These are phyloP conservation scores for Penicillium brevicompactum DNA, from an alignment of 2,329 filamentous ascomycete genomes.

Conservation along the genomic window DNA sequence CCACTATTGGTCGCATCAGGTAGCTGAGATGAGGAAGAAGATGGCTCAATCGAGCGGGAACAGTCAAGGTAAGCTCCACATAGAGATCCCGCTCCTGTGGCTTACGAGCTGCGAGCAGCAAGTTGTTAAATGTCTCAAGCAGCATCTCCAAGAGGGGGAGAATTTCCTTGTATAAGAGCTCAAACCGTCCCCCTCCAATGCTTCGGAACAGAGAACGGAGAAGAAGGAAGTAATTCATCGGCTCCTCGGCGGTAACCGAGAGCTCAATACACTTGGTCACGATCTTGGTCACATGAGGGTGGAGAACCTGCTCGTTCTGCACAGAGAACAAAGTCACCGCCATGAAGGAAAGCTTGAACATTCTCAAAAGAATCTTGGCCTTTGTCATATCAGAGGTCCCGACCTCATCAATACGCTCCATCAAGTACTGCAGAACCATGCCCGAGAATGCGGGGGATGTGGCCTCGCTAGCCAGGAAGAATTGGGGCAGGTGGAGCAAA, in stretches of 20 bases:
- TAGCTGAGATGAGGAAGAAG: conserved; percentile 93
- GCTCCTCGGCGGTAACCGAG: conserved; percentile 92
- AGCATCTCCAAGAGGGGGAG: conserved; percentile 95
- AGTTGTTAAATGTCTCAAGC: conserved; percentile 92
- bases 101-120: conserved; percentile 86
- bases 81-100: conserved; percentile 91
- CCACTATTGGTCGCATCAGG: conserved; percentile 95
- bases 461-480: conserved; percentile 97
- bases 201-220: conserved; percentile 90
- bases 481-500: conserved; percentile 92
- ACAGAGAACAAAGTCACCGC: conserved; percentile 92
- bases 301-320: conserved; percentile 92
- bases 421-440: conserved; percentile 95
- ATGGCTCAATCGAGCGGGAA: conserved; percentile 91
- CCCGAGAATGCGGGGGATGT: conserved; percentile 97
- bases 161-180: conserved; percentile 98
- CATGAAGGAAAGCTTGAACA: conserved; percentile 99
- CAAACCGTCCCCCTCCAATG: conserved; percentile 95
- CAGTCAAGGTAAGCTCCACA: conserved; percentile 93
- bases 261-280: conserved; percentile 96
- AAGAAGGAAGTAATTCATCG: conserved; percentile 97
- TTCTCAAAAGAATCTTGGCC: conserved; percentile 84
- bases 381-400: conserved; percentile 89
- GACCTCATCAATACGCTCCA: conserved; percentile 94
- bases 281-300: conserved; percentile 96